phyloP scores from a whole-genome alignment of 2,329 filamentous ascomycete genomes.

The Alternaria hordeiaustralica region DNA sequence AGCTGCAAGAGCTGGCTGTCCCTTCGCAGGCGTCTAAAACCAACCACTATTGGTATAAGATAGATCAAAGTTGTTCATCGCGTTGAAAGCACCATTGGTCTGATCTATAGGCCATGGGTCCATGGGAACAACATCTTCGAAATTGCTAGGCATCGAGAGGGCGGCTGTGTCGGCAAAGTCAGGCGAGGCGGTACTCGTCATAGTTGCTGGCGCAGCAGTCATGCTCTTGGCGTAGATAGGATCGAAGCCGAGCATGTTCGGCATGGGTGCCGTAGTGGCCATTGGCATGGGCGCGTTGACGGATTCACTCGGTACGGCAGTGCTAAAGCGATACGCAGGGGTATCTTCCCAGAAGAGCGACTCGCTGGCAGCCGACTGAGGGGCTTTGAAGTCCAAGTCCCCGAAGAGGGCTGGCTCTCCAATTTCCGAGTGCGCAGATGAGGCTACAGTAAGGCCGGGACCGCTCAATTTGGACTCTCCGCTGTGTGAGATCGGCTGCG shows the following conservation, averaged over 20 bases:
- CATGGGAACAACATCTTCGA: constrained; percentile 37
- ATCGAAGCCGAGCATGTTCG: constrained; percentile 35
- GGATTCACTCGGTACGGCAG: constrained; percentile 31
- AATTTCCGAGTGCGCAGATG: constrained; percentile 51
- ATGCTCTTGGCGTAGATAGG: constrained; percentile 39
- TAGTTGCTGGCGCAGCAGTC: constrained; percentile 27
- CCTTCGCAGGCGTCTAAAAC: constrained; percentile 39
- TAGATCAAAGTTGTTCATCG: constrained; percentile 32
- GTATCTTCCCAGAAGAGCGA: constrained; percentile 48
- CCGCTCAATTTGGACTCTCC: constrained; percentile 51
- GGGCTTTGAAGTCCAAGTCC: constrained; percentile 43
- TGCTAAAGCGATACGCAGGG: constrained; percentile 41
- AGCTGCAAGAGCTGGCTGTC: constrained; percentile 14
- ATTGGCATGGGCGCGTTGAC: constrained; percentile 34
- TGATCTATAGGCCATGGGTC: constrained; percentile 43
- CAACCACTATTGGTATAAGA: constrained; percentile 38
- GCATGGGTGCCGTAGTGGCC: constrained; percentile 24
- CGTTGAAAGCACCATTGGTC: constrained; percentile 32
- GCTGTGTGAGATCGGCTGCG: constrained; percentile 50
- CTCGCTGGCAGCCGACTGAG: constrained; percentile 42
- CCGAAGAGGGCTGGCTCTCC: constrained; percentile 44
- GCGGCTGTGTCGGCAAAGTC: constrained; percentile 39
- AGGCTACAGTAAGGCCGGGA: constrained; percentile 49
- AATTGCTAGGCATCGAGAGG: constrained; percentile 41
- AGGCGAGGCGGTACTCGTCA: constrained; percentile 28